phyloP scores from a whole-genome alignment of 23 red algal genomes.

The Gracilaria caudata region DNA sequence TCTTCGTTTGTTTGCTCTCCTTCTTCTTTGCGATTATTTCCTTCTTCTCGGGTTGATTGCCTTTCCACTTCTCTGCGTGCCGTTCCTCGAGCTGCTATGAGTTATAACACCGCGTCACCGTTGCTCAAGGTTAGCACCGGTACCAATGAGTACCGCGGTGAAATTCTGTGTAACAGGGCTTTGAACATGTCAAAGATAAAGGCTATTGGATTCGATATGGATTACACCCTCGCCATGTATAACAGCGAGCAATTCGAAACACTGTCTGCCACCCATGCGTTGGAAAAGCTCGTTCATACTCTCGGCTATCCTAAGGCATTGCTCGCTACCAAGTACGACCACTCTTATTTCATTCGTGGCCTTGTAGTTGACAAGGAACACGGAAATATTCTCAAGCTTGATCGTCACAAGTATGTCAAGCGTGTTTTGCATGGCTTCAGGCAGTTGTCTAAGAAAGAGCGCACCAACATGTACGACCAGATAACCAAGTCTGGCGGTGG shows the following conservation, averaged over 20 bases:
- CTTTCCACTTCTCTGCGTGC: background rate
- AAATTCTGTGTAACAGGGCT: conserved; percentile 97
- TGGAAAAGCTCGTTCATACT: conserved; percentile 76
- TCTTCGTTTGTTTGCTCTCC: conserved; percentile 16
- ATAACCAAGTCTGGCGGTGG: conserved; percentile 65
- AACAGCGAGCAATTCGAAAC: conserved; percentile 88
- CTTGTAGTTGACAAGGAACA: conserved; percentile 93
- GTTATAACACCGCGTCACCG: conserved; percentile 26
- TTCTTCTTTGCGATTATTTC: too few relatives aligned
- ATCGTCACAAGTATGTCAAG: conserved; percentile 99
- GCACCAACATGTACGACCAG: conserved; percentile 84
- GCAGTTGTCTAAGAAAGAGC: conserved; percentile 78
- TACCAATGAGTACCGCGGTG: conserved; percentile 67
- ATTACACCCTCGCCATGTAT: conserved; percentile 97
- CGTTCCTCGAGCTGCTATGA: conserved; percentile 19
- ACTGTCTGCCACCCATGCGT: conserved; percentile 76
- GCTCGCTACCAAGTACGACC: conserved; percentile 85
- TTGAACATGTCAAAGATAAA: conserved; percentile 94
- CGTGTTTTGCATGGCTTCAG: conserved; percentile 88
- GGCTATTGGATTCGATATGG: conserved; percentile 99
- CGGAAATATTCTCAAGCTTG: conserved; percentile 98
- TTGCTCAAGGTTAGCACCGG: conserved; percentile 3
- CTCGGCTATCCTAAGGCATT: conserved; percentile 88
- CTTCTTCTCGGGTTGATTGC: background rate
- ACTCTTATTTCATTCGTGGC: conserved; percentile 84